These are phyloP conservation scores for Talaromyces albobiverticillius DNA, from an alignment of 2,329 filamentous ascomycete species.

Conservation along the genomic window DNA sequence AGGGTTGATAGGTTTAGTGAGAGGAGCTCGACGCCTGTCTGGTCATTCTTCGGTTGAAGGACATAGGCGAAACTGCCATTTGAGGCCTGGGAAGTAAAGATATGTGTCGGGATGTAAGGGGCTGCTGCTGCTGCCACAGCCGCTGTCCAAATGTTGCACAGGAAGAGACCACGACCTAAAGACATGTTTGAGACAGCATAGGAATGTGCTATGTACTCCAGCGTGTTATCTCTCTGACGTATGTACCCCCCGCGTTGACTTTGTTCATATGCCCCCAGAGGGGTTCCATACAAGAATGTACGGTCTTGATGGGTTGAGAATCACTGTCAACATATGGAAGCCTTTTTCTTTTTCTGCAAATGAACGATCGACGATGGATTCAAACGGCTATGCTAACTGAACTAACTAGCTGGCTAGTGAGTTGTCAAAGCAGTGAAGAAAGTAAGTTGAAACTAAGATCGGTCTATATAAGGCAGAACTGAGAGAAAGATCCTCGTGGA, in stretches of 20 bases:
- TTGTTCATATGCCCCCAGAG: conserved; percentile 7
- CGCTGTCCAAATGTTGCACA: conserved; percentile 20
- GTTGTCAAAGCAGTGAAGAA: background rate
- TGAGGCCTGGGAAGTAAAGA: conserved; percentile 54
- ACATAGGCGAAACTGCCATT: conserved; percentile 64
- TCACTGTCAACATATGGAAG: conserved; percentile 4
- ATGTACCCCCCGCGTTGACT: background rate
- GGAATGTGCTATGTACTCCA: background rate
- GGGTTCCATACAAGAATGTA: conserved; percentile 13
- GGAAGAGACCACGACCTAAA: conserved; percentile 15
- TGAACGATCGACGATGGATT: background rate
- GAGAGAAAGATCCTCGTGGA: background rate
- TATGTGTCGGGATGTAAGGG: conserved; percentile 74
- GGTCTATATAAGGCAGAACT: background rate
- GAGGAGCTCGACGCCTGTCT: conserved; percentile 53
- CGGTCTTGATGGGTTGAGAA: background rate
- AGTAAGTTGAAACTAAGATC: background rate
- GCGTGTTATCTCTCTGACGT: background rate
- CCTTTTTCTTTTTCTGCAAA: background rate
- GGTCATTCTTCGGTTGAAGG: conserved; percentile 56
- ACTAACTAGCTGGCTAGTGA: background rate
- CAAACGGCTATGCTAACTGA: background rate
- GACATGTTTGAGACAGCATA: conserved; percentile 10
- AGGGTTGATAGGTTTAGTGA: conserved; percentile 65
- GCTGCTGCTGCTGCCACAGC: conserved; percentile 42